Evolutionary conservation across 2,329 filamentous ascomycete genomes (phyloP), one percentile per base, ranked within the genome.

Genomic region (Fusarium circinatum): DNA sequence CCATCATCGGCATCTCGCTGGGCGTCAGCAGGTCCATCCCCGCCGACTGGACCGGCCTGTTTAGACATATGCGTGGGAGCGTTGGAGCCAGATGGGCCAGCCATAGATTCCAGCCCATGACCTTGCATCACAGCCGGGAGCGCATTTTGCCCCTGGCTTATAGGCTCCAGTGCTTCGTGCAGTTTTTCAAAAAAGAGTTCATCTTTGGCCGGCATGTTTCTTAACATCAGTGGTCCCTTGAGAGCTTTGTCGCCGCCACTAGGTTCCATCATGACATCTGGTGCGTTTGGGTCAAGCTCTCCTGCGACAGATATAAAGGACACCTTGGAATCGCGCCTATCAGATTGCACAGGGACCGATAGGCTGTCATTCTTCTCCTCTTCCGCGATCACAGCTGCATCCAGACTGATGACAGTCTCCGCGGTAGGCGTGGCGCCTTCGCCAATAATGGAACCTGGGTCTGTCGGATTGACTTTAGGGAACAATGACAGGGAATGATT

Each of bases 401-500:
- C 44, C 51, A 74, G 59, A 49, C 68, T 60, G 30, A 61, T 70
- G 13, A 68, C 56, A 32, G 62, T 62, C 54, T 77, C 76, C 30
- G 75, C 75, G 30, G 77, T 78, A 49, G 80, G 80, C 8, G 79
- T 82, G 32, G 78, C 75, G 10, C 75, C 78, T 39, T 78, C 78
- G 15, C 71, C 78, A 15, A 73, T 62, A 15, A 78, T 69, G 18
- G 79, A 78, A 60, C 73, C 76, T 32, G 77, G 69, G 17, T 80
- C 83, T 5, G 85, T 86, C 18, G 84, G 83, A 14, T 82, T 81
- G 51, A 84, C 81, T 15, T 85, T 86, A 11, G 84, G 83, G 22
- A 89, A 80, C 5, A 86, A 79, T 9, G 89, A 89, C 17, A 90
- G 81, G 2, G 88, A 89, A 77, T 90, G 89, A 57, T 86, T 90